phyloP scores from a whole-genome alignment of 192 early-diverging fungal species.

The Backusella tuberculispora region DNA sequence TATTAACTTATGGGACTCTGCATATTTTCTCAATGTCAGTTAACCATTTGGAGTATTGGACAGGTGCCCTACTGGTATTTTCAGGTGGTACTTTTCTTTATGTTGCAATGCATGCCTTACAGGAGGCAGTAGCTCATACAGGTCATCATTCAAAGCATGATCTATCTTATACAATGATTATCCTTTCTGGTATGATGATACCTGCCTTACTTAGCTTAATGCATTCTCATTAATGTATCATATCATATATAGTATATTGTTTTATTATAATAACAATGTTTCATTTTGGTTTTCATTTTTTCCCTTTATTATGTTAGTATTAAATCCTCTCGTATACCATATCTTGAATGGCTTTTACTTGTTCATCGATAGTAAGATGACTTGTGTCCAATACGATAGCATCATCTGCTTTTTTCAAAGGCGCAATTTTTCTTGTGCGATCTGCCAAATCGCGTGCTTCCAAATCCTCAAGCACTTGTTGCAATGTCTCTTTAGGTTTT shows the following conservation, averaged over 20 bases:
- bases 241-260: not conserved
- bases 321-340: slow-evolving; percentile 39
- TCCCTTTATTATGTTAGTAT: not conserved
- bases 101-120: slow-evolving; percentile 80
- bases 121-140: slow-evolving; percentile 40
- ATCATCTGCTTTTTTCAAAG: slow-evolving; percentile 70
- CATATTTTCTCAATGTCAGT: not conserved
- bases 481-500: slow-evolving; percentile 25
- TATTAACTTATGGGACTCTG: slow-evolving; percentile 55
- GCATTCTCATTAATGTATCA: slow-evolving; percentile 33
- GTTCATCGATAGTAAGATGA: slow-evolving; percentile 63
- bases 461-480: slow-evolving; percentile 65
- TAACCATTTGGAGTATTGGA: slow-evolving; percentile 66
- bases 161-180: slow-evolving; percentile 20
- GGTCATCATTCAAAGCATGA: not conserved
- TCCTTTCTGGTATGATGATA: slow-evolving; percentile 36
- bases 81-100: slow-evolving; percentile 90
- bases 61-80: slow-evolving; percentile 83
- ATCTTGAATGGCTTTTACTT: slow-evolving; percentile 66
- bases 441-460: slow-evolving; percentile 71
- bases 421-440: slow-evolving; percentile 63
- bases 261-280: not conserved
- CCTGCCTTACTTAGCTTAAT: slow-evolving; percentile 28
- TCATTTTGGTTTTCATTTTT: not conserved
- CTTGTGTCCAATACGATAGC: slow-evolving; percentile 80